Base-by-base conservation (phyloP, 2,329 filamentous ascomycete species). In the Berkeleyomyces rouxiae region DNA sequence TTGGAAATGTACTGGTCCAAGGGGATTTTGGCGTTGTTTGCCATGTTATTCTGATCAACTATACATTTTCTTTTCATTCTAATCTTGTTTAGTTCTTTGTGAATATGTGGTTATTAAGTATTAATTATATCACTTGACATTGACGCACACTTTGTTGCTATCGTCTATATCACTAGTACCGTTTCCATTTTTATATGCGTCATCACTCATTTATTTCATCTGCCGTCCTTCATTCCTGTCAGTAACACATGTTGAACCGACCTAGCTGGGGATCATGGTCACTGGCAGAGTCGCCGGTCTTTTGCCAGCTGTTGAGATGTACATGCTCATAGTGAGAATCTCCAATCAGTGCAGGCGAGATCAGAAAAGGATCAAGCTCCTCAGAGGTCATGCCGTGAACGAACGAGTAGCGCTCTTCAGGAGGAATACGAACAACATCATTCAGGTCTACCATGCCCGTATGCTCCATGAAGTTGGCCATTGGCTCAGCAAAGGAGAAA, bases 211-310 rank as follows among this genome's bases (percentile, higher is more conserved):
- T 13, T 13, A n/a, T 11, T 9, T 11, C 42, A 43, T 9, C 3
- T 6, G 9, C 31, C 9, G 47, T 16, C 9, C 31, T 3, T 16
- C n/a, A 51, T 16, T 33, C 58, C 31, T 66, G 69, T 39, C 70
- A 72, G 2, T 70, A 71, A 64, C 84, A 89, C 3, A 88, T 71
- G 70, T 86, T 77, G 64, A 88, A 73, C 71, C 73, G 75, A 3
- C 81, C 84, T 13, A 89, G 79, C 55, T 79, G 83, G 0, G 86
- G 85, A 68, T 89, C 86, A 69, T 88, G 86, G 70, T 88, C 85
- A 60, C 80, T 84, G 31, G 81, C 78, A 70, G 81, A 75, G 61
- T 79, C 79, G 39, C 74, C 77, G 64, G 72, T 77, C 39, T 75
- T 72, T 59, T 81, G 77, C 85, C 86, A 89, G 2, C 84, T 83